phyloP scores from a whole-genome alignment of 371 early-diverging fungal species.

The Syncephalis fuscata region DNA sequence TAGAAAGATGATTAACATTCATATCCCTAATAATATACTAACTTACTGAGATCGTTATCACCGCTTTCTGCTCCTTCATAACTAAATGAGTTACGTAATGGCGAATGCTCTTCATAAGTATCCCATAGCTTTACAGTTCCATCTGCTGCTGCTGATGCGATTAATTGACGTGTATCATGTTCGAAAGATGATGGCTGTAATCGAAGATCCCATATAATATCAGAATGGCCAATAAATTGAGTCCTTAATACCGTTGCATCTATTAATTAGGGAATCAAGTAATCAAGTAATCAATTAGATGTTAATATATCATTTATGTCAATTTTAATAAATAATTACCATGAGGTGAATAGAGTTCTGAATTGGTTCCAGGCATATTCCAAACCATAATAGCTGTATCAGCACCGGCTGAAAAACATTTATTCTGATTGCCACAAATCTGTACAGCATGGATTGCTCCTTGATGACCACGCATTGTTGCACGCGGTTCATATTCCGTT shows the following conservation, averaged over 20 bases:
- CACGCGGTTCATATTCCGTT: conserved; percentile 45
- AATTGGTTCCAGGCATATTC: conserved; percentile 37
- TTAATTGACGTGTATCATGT: conserved; percentile 11
- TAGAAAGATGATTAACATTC: not conserved
- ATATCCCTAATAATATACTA: not conserved
- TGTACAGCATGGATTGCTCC: conserved; percentile 47
- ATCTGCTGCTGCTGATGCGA: conserved; percentile 70
- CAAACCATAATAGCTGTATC: conserved; percentile 64
- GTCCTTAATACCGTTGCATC: too few species aligned
- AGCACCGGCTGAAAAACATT: conserved; percentile 50
- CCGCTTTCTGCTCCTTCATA: conserved; percentile 16
- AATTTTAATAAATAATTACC: too few species aligned
- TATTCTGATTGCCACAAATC: conserved; percentile 33
- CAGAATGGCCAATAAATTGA: conserved; percentile 52
- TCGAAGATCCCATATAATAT: conserved; percentile 73
- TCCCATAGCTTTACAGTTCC: conserved; percentile 75
- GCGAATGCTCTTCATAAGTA: conserved; percentile 22
- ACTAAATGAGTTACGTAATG: conserved; percentile 26
- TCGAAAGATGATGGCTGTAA: conserved; percentile 25
- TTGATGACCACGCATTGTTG: conserved; percentile 70
- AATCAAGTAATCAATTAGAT: too few species aligned
- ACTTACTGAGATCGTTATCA: conserved; percentile 1
- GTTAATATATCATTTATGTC: too few species aligned
- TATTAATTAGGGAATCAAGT: too few species aligned
- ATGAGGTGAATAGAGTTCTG: conserved; percentile 29